A percentile compares a stretch with the other conserved stretches of the same genome.
phyloP scores from a whole-genome alignment of 139 green algal genomes.

The Tetradesmus obliquus region DNA sequence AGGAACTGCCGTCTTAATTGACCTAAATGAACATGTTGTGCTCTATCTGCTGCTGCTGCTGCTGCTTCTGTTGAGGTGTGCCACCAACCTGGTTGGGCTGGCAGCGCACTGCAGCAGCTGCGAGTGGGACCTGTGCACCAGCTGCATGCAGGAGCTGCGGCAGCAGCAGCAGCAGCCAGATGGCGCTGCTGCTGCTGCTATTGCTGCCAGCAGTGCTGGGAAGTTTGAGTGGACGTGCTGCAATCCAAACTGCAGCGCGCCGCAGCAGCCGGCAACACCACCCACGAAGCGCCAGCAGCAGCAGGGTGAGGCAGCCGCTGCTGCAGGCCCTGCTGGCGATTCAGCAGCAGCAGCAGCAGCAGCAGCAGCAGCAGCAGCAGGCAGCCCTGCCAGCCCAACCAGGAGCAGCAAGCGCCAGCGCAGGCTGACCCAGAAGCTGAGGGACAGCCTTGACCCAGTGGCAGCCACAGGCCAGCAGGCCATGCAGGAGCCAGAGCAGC shows the following conservation, averaged over 20 bases:
- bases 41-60: neutral
- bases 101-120: neutral
- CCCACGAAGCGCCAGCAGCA: neutral
- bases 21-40: neutral
- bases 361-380: neutral
- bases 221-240: slow-evolving; percentile 28
- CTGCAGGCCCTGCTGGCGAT: neutral
- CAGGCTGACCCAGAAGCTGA: neutral
- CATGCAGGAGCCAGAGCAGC: neutral
- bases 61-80: slow-evolving; percentile 15
- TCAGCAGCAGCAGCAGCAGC: neutral
- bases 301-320: neutral
- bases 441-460: neutral
- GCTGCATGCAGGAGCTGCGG: neutral
- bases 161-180: neutral
- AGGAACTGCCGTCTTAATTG: neutral
- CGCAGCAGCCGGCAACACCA: neutral
- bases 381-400: neutral
- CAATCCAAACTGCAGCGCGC: slow-evolving; percentile 1
- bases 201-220: neutral
- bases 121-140: neutral
- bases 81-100: slow-evolving; percentile 28
- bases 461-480: neutral
- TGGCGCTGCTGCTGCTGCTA: neutral
- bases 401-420: neutral